Evolutionary conservation across 192 early-diverging fungal species (phyloP).

Genomic region (Coemansia sp.): DNA sequence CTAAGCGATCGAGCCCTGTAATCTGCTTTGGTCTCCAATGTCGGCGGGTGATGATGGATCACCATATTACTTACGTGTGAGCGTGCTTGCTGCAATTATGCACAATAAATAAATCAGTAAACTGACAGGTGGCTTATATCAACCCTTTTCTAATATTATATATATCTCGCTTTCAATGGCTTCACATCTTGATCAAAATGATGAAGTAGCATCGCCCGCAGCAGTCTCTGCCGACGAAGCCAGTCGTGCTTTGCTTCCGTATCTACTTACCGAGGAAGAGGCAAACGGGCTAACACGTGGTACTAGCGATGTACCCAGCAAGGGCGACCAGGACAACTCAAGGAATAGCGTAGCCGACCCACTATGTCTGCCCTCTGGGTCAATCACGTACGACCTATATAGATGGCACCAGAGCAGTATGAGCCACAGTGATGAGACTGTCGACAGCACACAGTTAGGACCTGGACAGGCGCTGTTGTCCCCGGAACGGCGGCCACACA

Average conservation of each 20-base stretch:
- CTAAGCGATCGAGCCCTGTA: neutral
- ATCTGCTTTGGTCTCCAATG: too few relatives aligned
- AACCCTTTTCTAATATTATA: neutral
- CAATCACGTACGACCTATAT: constrained; percentile 84
- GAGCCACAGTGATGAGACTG: constrained; percentile 18
- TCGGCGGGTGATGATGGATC: neutral
- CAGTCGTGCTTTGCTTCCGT: constrained; percentile 28
- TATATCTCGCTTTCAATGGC: neutral
- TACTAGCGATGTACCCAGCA: constrained; percentile 6
- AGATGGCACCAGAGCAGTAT: constrained; percentile 64
- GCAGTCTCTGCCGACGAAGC: constrained; percentile 23
- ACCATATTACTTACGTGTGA: neutral
- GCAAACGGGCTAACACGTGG: constrained; percentile 18
- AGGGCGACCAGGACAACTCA: constrained; percentile 13
- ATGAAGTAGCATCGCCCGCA: neutral
- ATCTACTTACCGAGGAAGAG: constrained; percentile 36
- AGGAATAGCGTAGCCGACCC: constrained; percentile 31
- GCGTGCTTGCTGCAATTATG: too few relatives aligned
- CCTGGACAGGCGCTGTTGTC: neutral
- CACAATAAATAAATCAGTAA: too few relatives aligned
- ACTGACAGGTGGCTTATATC: neutral
- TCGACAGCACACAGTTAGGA: constrained; percentile 14
- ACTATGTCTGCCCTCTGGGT: constrained; percentile 65
- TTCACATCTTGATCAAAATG: neutral
- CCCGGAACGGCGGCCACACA: neutral